A percentile compares a stretch with the other conserved stretches of the same genome.
Conservation (phyloP, 768 basidiomycete genomes). For the Suillus brevipes region DNA sequence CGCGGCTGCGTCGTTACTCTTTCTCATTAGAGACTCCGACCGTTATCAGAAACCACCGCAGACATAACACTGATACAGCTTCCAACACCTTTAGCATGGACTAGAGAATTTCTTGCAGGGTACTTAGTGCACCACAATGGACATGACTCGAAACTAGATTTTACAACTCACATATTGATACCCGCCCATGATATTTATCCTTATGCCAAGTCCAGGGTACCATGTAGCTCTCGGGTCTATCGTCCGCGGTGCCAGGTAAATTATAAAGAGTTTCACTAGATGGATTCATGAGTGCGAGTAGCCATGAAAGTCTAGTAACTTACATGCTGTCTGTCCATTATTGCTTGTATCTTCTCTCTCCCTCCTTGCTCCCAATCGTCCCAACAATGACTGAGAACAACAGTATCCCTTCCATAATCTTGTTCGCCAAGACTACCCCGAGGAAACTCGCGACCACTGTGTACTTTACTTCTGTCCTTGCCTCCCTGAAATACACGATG, state of each 20-base stretch:
- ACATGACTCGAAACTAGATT: background rate
- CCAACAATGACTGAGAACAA: constrained; percentile 40
- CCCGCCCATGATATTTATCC: background rate
- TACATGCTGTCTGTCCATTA: background rate
- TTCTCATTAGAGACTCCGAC: constrained; percentile 28
- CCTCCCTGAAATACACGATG: constrained; percentile 32
- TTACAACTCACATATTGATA: background rate
- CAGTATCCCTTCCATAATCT: constrained; percentile 31
- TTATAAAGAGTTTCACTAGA: background rate
- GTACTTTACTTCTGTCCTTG: constrained; percentile 14
- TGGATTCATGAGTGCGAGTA: background rate
- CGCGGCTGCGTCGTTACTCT: constrained; percentile 17
- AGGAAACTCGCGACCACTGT: constrained; percentile 28
- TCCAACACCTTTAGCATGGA: background rate
- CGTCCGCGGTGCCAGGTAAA: background rate
- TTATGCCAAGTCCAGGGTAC: background rate
- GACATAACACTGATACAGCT: background rate
- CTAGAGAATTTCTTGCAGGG: background rate
- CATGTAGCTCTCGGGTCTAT: too few species aligned
- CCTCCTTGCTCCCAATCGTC: constrained; percentile 42
- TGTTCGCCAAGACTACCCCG: constrained; percentile 27
- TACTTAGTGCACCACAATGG: background rate
- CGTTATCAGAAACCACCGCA: constrained; percentile 10
- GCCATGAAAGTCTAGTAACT: background rate
- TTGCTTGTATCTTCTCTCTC: background rate